phyloP scores from a whole-genome alignment of 1,284 basidiomycete species.

The Cryptococcus maquisensis region DNA sequence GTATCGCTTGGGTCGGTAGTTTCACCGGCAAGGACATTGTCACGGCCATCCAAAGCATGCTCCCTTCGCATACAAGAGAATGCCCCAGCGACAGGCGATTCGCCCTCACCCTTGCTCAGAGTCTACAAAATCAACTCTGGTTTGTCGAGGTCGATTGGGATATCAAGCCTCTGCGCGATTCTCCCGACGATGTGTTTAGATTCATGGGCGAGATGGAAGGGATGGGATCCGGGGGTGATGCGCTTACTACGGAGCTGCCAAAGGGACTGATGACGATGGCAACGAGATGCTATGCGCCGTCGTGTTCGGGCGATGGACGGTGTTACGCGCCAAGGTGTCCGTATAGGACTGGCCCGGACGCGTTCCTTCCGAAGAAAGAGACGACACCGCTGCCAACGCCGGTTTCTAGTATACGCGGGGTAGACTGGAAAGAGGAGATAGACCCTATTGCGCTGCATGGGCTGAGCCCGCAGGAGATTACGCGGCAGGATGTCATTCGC shows the following conservation, averaged over 20 bases:
- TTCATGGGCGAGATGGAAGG: constrained; percentile 81
- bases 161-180: constrained; percentile 73
- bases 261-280: constrained; percentile 54
- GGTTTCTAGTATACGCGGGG: constrained; percentile 23
- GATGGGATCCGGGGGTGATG: constrained; percentile 56
- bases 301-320: constrained; percentile 40
- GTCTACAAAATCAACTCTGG: constrained; percentile 85
- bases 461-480: constrained; percentile 71
- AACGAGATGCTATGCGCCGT: constrained; percentile 70
- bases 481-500: constrained; percentile 83
- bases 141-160: constrained; percentile 98
- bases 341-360: constrained; percentile 54
- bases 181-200: constrained; percentile 92
- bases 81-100: constrained; percentile 68
- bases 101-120: constrained; percentile 79
- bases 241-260: constrained; percentile 71
- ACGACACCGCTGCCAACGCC: constrained; percentile 9
- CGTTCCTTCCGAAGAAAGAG: constrained; percentile 24
- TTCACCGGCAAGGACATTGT: constrained; percentile 92
- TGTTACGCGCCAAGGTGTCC: constrained; percentile 66
- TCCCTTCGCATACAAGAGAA: constrained; percentile 68
- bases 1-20: constrained; percentile 75
- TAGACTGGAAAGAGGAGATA: constrained; percentile 73
- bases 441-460: constrained; percentile 62
- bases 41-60: constrained; percentile 73